A percentile compares a stretch with the other conserved stretches of the same genome.
Evolutionary conservation across 176 grass and related monocot genomes (phyloP).

Genomic region (Rhynchospora tenuis): DNA sequence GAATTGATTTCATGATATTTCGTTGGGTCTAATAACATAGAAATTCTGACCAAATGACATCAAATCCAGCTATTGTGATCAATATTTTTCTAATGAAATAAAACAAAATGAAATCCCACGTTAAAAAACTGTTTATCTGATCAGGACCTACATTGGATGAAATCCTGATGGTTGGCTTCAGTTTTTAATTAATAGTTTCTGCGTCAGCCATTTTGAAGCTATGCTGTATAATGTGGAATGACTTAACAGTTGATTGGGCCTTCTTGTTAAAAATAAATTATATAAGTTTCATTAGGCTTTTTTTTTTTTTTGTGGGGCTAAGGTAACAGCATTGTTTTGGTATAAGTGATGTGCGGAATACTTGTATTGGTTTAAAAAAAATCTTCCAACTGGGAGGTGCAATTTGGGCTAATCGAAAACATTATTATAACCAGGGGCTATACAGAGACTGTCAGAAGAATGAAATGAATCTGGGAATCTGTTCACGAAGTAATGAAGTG

Average conservation of each 20-base stretch:
- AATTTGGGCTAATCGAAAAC: conserved; percentile 4
- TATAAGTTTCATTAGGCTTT: neutral
- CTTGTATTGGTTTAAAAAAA: neutral
- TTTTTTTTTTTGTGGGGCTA: neutral
- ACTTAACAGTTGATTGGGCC: neutral
- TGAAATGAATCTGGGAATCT: conserved; percentile 86
- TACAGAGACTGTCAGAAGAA: conserved; percentile 86
- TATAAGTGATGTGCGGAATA: neutral
- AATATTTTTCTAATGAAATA: too few relatives aligned
- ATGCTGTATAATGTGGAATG: neutral
- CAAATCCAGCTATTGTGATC: too few relatives aligned
- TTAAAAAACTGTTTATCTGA: too few relatives aligned
- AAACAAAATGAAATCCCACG: too few relatives aligned
- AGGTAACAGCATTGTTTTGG: neutral
- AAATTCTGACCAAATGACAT: too few relatives aligned
- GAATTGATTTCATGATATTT: too few relatives aligned
- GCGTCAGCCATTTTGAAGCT: too few relatives aligned
- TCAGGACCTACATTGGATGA: neutral
- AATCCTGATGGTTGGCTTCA: neutral
- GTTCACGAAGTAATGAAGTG: conserved; percentile 84
- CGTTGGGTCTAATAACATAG: too few relatives aligned
- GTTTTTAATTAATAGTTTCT: neutral
- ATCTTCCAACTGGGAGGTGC: neutral
- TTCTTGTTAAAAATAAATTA: neutral
- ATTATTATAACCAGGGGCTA: conserved; percentile 40